Evolutionary conservation across 176 grass and related monocot species (phyloP).

Genomic region (Phoenix dactylifera): DNA sequence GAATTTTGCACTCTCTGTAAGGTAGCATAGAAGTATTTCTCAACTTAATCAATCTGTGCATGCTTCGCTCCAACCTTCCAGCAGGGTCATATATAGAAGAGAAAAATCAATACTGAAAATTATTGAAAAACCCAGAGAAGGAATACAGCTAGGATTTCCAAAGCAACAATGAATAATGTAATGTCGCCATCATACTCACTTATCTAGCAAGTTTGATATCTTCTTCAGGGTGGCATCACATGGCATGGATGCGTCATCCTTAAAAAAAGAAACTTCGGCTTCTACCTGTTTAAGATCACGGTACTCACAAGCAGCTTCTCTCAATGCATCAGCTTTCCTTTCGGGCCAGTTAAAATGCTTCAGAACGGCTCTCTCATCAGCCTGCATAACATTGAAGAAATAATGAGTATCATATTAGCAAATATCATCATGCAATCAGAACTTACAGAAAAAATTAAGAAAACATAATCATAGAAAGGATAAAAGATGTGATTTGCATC

Average conservation of each 20-base stretch:
- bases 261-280: constrained; percentile 23
- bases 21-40: constrained; percentile 39
- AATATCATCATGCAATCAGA: too few species aligned
- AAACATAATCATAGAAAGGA: too few species aligned
- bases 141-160: too few species aligned
- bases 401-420: too few species aligned
- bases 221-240: constrained; percentile 37
- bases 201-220: constrained; percentile 37
- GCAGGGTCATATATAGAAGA: not conserved
- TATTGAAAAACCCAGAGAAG: too few species aligned
- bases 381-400: constrained; percentile 3
- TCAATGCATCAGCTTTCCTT: constrained; percentile 46
- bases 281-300: constrained; percentile 31
- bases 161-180: too few species aligned
- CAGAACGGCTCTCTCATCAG: constrained; percentile 50
- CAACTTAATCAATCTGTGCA: constrained; percentile 51
- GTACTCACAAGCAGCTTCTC: constrained; percentile 45
- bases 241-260: constrained; percentile 5
- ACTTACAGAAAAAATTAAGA: too few species aligned
- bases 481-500: too few species aligned
- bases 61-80: constrained; percentile 73
- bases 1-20: constrained; percentile 75
- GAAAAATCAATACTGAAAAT: not conserved
- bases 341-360: constrained; percentile 68
- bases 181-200: constrained; percentile 3